A percentile compares a stretch with the other conserved stretches of the same genome.
These are phyloP conservation scores for Penicillium sp. DNA, from an alignment of 2,329 filamentous ascomycete genomes.

Conservation along the genomic window DNA sequence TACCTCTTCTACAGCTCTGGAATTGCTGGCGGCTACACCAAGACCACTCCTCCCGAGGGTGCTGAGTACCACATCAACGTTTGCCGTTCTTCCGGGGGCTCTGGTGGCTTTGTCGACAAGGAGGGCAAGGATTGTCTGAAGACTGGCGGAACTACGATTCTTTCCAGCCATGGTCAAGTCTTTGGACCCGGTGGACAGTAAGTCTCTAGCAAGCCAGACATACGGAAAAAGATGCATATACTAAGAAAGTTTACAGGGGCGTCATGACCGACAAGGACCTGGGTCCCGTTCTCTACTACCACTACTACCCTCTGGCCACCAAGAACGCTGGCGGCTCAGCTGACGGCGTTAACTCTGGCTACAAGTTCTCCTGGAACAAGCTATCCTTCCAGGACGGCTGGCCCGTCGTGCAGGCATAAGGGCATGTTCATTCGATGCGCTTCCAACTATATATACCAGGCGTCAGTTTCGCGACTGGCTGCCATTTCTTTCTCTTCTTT, in stretches of 20 bases:
- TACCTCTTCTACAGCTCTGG: constrained; percentile 67
- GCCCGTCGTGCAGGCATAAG: constrained; percentile 39
- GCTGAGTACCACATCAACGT: constrained; percentile 69
- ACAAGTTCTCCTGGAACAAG: constrained; percentile 55
- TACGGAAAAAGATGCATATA: background rate
- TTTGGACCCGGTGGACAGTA: constrained; percentile 71
- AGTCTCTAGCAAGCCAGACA: too few relatives aligned
- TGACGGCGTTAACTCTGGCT: constrained; percentile 41
- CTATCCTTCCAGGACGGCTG: constrained; percentile 50
- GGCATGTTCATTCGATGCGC: background rate
- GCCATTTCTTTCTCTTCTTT: constrained; percentile 11
- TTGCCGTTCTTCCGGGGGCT: constrained; percentile 59
- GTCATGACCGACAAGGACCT: constrained; percentile 37
- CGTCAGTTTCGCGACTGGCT: constrained; percentile 1
- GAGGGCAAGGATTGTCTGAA: constrained; percentile 57
- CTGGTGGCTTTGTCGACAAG: constrained; percentile 62
- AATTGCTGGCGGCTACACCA: constrained; percentile 62
- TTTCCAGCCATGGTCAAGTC: constrained; percentile 62
- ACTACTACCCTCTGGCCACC: constrained; percentile 56
- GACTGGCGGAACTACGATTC: constrained; percentile 65
- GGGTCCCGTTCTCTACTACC: constrained; percentile 66
- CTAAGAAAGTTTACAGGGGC: constrained; percentile 28
- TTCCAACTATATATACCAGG: constrained; percentile 14
- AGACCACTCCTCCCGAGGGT: constrained; percentile 55
- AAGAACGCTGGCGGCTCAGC: constrained; percentile 53